A percentile compares a stretch with the other conserved stretches of the same genome.
phyloP scores from a whole-genome alignment of 345 rosid genomes.

The Tarenaya hassleriana region DNA sequence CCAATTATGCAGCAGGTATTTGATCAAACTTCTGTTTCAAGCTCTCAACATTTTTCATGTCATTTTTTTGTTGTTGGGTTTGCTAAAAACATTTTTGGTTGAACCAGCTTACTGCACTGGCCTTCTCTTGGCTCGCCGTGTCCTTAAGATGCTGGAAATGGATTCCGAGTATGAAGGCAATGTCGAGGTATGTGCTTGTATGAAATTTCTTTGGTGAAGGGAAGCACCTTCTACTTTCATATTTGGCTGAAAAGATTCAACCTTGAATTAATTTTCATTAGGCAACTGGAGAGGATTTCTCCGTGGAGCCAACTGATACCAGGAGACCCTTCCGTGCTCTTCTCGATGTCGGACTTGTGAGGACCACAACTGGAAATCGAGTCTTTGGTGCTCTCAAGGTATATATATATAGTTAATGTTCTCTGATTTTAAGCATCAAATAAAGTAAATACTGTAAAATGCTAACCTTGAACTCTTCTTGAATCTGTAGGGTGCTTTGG shows the following conservation, averaged over 20 bases:
- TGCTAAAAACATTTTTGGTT: neutral
- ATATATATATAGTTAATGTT: neutral
- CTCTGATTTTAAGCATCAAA: too few relatives aligned
- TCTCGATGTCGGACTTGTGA: slow-evolving; percentile 51
- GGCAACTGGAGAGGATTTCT: slow-evolving; percentile 55
- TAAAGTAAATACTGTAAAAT: too few relatives aligned
- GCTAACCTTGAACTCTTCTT: neutral
- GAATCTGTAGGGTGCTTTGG: slow-evolving; percentile 45
- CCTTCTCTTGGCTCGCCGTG: slow-evolving; percentile 53
- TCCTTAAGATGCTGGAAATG: slow-evolving; percentile 44
- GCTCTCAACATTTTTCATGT: neutral
- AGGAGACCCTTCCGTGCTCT: slow-evolving; percentile 60
- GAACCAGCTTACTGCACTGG: slow-evolving; percentile 51
- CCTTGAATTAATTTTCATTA: slow-evolving; percentile 1
- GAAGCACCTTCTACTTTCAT: neutral
- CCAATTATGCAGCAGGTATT: slow-evolving; percentile 56
- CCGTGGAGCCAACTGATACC: slow-evolving; percentile 45
- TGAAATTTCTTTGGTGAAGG: neutral
- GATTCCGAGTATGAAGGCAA: slow-evolving; percentile 51
- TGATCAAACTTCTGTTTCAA: neutral
- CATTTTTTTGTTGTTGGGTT: neutral
- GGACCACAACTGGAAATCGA: slow-evolving; percentile 54
- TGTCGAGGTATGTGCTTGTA: slow-evolving; percentile 34
- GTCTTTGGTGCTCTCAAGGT: slow-evolving; percentile 58
- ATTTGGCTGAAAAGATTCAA: neutral